A percentile compares a stretch with the other conserved stretches of the same genome.
These are phyloP conservation scores for Tagetes erecta DNA, from an alignment of 129 eudicot species.

Conservation along the genomic window DNA sequence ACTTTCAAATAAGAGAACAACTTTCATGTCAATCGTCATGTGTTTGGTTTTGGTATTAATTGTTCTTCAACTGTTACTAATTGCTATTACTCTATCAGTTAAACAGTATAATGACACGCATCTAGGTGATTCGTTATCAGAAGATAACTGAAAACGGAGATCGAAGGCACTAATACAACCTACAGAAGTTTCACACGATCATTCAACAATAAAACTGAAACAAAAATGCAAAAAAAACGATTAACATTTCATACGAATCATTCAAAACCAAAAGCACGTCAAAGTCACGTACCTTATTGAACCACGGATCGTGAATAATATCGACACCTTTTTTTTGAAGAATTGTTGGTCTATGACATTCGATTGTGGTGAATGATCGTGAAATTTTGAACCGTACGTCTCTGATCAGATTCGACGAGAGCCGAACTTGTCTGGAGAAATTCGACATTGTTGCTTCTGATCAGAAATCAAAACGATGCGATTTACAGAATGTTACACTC, in stretches of 20 bases:
- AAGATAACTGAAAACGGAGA: not conserved
- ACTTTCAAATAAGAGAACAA: not conserved
- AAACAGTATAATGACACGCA: not conserved
- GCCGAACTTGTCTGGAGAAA: slow-evolving; percentile 46
- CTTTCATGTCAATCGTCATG: too few relatives aligned
- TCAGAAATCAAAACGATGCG: slow-evolving; percentile 25
- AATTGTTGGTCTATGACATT: slow-evolving; percentile 82
- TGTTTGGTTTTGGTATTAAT: too few relatives aligned
- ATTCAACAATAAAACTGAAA: not conserved
- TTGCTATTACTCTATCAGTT: not conserved
- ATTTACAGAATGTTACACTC: slow-evolving; percentile 31
- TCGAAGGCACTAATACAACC: not conserved
- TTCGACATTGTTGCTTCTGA: slow-evolving; percentile 49
- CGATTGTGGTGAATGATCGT: slow-evolving; percentile 74
- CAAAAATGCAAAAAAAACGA: not conserved
- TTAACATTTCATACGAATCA: not conserved
- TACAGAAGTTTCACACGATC: slow-evolving; percentile 3
- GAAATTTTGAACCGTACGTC: slow-evolving; percentile 37
- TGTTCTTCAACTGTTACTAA: too few relatives aligned
- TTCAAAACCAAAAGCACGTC: slow-evolving; percentile 4
- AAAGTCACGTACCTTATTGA: slow-evolving; percentile 63
- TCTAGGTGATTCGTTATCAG: not conserved
- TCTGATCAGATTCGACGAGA: slow-evolving; percentile 61
- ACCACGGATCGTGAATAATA: slow-evolving; percentile 97
- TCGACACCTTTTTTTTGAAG: slow-evolving; percentile 84